phyloP scores from a whole-genome alignment of 2,329 filamentous ascomycete genomes.

The Xylaria sp. region DNA sequence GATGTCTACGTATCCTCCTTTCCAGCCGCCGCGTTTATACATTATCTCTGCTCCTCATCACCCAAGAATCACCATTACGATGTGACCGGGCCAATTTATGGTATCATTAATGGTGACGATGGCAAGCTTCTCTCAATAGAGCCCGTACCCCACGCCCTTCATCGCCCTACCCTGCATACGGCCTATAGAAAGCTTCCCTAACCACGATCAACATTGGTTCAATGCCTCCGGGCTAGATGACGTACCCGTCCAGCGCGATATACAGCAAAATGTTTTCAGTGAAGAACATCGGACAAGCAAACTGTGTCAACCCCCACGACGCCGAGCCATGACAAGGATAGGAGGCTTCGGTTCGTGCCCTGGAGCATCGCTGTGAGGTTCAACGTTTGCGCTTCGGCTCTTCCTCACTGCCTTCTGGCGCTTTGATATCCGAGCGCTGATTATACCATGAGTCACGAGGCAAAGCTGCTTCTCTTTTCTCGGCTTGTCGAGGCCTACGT shows the following conservation, averaged over 20 bases:
- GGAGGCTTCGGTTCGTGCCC: neutral
- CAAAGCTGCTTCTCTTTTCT: neutral
- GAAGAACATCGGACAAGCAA: neutral
- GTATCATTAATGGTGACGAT: neutral
- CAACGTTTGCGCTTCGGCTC: neutral
- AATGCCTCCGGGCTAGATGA: neutral
- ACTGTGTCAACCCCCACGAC: neutral
- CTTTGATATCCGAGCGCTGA: constrained; percentile 1
- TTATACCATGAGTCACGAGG: neutral
- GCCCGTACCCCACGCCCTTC: neutral
- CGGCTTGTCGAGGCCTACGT: neutral
- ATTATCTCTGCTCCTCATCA: neutral
- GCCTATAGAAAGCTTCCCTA: neutral
- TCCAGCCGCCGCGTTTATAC: too few relatives aligned
- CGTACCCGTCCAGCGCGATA: neutral
- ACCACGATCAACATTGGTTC: neutral
- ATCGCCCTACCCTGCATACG: neutral
- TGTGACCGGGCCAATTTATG: neutral
- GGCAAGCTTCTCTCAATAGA: neutral
- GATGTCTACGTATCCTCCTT: too few relatives aligned
- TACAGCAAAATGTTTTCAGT: neutral
- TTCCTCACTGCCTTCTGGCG: neutral
- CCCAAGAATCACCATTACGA: neutral
- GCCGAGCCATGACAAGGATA: neutral
- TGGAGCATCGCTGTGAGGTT: neutral